Percentiles rank a stretch among this genome's conserved stretches.
Conservation (phyloP, 2,329 filamentous ascomycete species). For the Amauroascus verrucosus region DNA sequence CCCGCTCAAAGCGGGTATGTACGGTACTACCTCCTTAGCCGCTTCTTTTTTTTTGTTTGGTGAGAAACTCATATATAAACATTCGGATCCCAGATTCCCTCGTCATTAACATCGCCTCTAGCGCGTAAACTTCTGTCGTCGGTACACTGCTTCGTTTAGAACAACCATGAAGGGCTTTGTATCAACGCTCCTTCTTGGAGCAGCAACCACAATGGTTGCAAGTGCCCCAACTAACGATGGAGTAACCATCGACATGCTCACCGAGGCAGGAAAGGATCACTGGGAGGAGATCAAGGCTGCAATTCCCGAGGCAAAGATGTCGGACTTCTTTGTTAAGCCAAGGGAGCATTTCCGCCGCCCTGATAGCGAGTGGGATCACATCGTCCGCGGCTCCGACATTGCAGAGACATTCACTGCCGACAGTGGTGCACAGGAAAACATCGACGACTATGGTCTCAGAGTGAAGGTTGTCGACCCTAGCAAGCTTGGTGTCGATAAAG, state of each 20-base stretch:
- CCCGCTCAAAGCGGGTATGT: no score
- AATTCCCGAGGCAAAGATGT: constrained; percentile 65
- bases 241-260: constrained; percentile 29
- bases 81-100: neutral
- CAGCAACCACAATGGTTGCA: neutral
- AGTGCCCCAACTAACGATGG: neutral
- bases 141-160: neutral
- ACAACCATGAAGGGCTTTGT: constrained; percentile 12
- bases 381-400: constrained; percentile 75
- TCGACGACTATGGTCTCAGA: constrained; percentile 63
- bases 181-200: constrained; percentile 14
- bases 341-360: constrained; percentile 74
- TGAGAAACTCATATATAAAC: no score
- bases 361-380: constrained; percentile 80
- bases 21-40: no score
- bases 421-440: constrained; percentile 62
- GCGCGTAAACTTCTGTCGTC: neutral
- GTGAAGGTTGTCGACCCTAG: constrained; percentile 84
- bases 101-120: neutral
- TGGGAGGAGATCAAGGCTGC: constrained; percentile 83
- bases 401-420: constrained; percentile 71
- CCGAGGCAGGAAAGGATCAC: constrained; percentile 61
- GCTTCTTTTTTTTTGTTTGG: no score
- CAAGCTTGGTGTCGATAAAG: constrained; percentile 69
- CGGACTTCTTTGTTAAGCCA: constrained; percentile 61